These are phyloP conservation scores for Hirsutella thompsonii DNA, from an alignment of 2,329 filamentous ascomycete species.

Conservation along the genomic window DNA sequence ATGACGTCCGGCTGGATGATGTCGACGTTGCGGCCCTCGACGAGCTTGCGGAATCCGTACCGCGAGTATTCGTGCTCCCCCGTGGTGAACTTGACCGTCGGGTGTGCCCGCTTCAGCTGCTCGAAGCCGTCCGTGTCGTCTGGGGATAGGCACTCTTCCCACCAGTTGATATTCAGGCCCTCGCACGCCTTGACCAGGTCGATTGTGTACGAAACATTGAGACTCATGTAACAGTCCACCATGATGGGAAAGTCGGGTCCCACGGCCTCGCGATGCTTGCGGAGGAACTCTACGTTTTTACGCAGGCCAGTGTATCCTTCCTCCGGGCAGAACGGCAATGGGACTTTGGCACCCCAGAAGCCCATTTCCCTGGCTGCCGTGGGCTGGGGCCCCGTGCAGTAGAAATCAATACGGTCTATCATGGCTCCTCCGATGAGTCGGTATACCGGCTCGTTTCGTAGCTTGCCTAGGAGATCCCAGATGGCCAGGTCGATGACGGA, in stretches of 20 bases:
- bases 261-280: slow-evolving; percentile 70
- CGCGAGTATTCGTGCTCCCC: slow-evolving; percentile 93
- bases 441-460: slow-evolving; percentile 87
- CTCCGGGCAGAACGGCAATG: slow-evolving; percentile 78
- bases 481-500: slow-evolving; percentile 87
- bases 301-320: slow-evolving; percentile 70
- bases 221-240: slow-evolving; percentile 95
- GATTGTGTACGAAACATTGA: slow-evolving; percentile 88
- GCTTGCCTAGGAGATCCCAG: slow-evolving; percentile 86
- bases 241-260: slow-evolving; percentile 86
- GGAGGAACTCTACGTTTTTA: slow-evolving; percentile 84
- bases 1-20: slow-evolving; percentile 95
- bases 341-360: slow-evolving; percentile 84
- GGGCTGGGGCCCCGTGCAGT: slow-evolving; percentile 86
- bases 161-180: slow-evolving; percentile 87
- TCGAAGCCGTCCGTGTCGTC: slow-evolving; percentile 88
- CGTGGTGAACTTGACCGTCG: slow-evolving; percentile 84
- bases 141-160: slow-evolving; percentile 86
- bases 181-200: slow-evolving; percentile 75
- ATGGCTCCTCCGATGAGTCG: slow-evolving; percentile 89
- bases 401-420: slow-evolving; percentile 72
- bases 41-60: slow-evolving; percentile 88
- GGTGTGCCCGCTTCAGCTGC: slow-evolving; percentile 81
- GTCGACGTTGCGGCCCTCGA: slow-evolving; percentile 83
- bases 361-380: slow-evolving; percentile 71